Percentiles rank a stretch among this genome's conserved stretches.
These are phyloP conservation scores for Cryphonectria naterciae DNA, from an alignment of 2,329 filamentous ascomycete genomes.

Conservation along the genomic window DNA sequence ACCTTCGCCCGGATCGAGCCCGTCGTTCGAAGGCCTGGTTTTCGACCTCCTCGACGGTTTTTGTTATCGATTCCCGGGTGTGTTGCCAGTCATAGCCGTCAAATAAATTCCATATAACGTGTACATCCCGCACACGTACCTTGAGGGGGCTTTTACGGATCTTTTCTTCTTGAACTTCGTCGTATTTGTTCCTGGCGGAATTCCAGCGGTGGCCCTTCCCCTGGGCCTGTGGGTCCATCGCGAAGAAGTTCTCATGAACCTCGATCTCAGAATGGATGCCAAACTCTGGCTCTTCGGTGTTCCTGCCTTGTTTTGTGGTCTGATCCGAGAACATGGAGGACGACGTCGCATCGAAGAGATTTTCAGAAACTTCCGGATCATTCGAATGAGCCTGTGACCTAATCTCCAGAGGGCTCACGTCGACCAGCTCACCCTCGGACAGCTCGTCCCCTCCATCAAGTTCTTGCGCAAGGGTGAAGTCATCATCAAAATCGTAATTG, in stretches of 20 bases:
- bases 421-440: slow-evolving; percentile 39
- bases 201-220: slow-evolving; percentile 80
- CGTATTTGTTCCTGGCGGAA: slow-evolving; percentile 75
- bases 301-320: slow-evolving; percentile 44
- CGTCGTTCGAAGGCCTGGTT: slow-evolving; percentile 77
- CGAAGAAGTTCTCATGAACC: slow-evolving; percentile 81
- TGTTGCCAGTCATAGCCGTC: slow-evolving; percentile 96
- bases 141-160: slow-evolving; percentile 72
- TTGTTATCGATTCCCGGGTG: slow-evolving; percentile 83
- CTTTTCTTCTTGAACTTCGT: slow-evolving; percentile 63
- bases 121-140: slow-evolving; percentile 80
- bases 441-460: slow-evolving; percentile 49
- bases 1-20: slow-evolving; percentile 59
- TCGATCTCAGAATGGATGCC: slow-evolving; percentile 22
- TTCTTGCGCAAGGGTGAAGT: slow-evolving; percentile 60
- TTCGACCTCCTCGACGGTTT: slow-evolving; percentile 88
- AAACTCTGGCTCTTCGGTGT: slow-evolving; percentile 20
- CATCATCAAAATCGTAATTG: slow-evolving; percentile 66
- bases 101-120: slow-evolving; percentile 96
- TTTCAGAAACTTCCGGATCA: slow-evolving; percentile 51
- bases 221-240: slow-evolving; percentile 60
- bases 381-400: slow-evolving; percentile 45
- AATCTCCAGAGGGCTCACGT: slow-evolving; percentile 40
- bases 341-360: slow-evolving; percentile 51
- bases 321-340: slow-evolving; percentile 46